Evolutionary conservation across 306 rosid species (phyloP).

Genomic region (Citrullus mucosospermus): DNA sequence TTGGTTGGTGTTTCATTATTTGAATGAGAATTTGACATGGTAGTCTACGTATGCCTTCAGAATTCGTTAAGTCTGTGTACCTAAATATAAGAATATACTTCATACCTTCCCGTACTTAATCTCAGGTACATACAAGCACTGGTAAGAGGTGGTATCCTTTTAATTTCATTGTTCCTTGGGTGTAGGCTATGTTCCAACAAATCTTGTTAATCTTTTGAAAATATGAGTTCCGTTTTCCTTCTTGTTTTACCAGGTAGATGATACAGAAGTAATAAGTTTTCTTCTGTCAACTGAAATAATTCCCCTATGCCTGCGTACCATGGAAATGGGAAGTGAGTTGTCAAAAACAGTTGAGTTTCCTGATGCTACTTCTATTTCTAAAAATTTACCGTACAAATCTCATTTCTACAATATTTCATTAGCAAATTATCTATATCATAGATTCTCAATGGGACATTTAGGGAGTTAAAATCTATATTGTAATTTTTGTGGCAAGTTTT

Average conservation of each 20-base stretch:
- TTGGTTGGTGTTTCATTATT: background rate
- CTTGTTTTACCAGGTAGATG: conserved; percentile 45
- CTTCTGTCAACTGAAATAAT: conserved; percentile 70
- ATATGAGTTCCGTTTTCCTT: background rate
- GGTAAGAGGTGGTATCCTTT: background rate
- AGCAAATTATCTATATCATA: background rate
- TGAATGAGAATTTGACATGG: background rate
- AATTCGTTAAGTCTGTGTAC: too few species aligned
- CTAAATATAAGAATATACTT: background rate
- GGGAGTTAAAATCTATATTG: background rate
- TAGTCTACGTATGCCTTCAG: background rate
- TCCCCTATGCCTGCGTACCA: conserved; percentile 70
- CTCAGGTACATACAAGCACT: background rate
- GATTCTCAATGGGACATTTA: background rate
- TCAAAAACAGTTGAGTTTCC: conserved; percentile 69
- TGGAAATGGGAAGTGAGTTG: conserved; percentile 78
- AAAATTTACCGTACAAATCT: background rate
- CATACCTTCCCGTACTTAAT: background rate
- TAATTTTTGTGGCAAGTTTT: background rate
- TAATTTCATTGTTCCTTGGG: background rate
- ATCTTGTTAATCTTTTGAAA: background rate
- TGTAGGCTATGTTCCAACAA: background rate
- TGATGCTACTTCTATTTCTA: conserved; percentile 12
- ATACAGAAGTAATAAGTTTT: conserved; percentile 57
- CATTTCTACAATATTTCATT: background rate